phyloP scores from a whole-genome alignment of 2,329 filamentous ascomycete species.

The Sphaerulina vaccinii region DNA sequence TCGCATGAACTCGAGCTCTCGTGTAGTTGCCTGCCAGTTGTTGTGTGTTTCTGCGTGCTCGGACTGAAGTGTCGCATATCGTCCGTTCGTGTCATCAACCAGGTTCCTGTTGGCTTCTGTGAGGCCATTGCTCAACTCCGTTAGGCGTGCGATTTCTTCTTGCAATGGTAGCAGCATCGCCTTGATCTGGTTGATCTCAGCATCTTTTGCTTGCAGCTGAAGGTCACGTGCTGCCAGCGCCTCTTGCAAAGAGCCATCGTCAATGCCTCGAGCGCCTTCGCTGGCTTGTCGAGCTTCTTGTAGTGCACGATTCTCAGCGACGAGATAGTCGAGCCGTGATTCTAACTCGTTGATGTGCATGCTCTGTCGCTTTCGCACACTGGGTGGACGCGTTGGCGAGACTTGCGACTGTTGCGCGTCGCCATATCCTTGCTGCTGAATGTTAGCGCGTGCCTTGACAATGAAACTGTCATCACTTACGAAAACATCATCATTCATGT shows the following conservation, averaged over 20 bases:
- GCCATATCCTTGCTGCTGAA: constrained; percentile 82
- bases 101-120: constrained; percentile 75
- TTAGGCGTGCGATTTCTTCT: constrained; percentile 75
- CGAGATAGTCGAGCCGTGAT: constrained; percentile 75
- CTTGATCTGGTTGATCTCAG: constrained; percentile 74
- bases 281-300: constrained; percentile 56
- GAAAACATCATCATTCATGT: constrained; percentile 84
- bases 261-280: constrained; percentile 38
- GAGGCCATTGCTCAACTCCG: constrained; percentile 78
- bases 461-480: constrained; percentile 65
- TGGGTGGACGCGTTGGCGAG: constrained; percentile 90
- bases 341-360: constrained; percentile 93
- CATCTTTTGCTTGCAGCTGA: constrained; percentile 76
- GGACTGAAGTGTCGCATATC: constrained; percentile 65
- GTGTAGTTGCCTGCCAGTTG: constrained; percentile 57
- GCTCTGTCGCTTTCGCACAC: constrained; percentile 94
- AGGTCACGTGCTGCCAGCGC: constrained; percentile 64
- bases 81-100: constrained; percentile 70
- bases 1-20: constrained; percentile 68
- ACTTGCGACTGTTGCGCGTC: constrained; percentile 83
- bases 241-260: constrained; percentile 49
- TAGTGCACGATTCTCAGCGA: constrained; percentile 79
- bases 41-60: constrained; percentile 58
- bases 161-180: constrained; percentile 76
- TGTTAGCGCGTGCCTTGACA: constrained; percentile 4